Percentiles rank a stretch among this genome's conserved stretches.
Evolutionary conservation across 2,329 filamentous ascomycete species (phyloP).

Genomic region (Aspergillus pseudonomiae): DNA sequence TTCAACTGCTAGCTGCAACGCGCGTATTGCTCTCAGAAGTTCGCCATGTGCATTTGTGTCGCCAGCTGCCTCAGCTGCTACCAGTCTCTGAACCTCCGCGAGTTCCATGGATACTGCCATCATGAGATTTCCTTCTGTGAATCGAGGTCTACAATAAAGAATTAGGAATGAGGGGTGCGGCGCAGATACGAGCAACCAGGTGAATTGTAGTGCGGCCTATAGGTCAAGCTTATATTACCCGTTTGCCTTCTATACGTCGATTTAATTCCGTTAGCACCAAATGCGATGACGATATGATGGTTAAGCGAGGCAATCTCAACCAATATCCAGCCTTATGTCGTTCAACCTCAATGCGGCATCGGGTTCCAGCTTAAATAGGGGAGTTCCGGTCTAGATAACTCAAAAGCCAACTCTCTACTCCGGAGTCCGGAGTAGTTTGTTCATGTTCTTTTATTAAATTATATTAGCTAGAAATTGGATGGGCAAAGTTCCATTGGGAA

Average conservation of each 20-base stretch:
- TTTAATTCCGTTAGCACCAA: background rate
- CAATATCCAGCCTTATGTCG: background rate
- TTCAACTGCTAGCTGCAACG: slow-evolving; percentile 19
- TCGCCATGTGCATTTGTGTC: slow-evolving; percentile 15
- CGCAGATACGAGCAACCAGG: background rate
- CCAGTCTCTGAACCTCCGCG: slow-evolving; percentile 11
- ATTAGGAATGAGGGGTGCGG: background rate
- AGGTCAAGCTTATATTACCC: background rate
- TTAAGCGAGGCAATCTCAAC: background rate
- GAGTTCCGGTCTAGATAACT: background rate
- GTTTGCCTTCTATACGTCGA: background rate
- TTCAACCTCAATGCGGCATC: too few species aligned
- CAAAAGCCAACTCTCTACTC: background rate
- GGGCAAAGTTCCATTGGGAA: background rate
- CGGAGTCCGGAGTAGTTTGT: background rate
- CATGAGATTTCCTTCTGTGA: background rate
- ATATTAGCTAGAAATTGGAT: background rate
- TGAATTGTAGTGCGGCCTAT: background rate
- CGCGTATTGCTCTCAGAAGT: slow-evolving; percentile 18
- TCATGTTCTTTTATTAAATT: background rate
- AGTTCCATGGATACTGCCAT: slow-evolving; percentile 15
- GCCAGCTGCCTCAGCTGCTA: slow-evolving; percentile 11
- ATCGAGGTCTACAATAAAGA: background rate
- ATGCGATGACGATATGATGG: background rate
- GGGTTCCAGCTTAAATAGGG: background rate